Evolutionary conservation across 352 stramenopile species (phyloP).

Genomic region (Globisporangium megalacanthum): DNA sequence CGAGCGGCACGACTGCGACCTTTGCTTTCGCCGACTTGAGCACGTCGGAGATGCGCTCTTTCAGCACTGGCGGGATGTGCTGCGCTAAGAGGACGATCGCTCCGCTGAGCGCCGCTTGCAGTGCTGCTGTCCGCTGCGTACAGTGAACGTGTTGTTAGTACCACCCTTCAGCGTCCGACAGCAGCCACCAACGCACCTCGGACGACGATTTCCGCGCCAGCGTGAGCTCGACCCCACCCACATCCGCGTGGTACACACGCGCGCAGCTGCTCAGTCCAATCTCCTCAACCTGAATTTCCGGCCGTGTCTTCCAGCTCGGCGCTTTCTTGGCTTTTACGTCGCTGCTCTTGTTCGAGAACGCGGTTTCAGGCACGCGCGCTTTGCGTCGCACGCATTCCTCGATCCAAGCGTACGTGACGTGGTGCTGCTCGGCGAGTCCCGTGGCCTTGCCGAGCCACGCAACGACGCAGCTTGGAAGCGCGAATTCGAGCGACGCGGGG

Average conservation of each 20-base stretch:
- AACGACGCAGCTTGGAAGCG: conserved; percentile 51
- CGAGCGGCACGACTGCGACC: conserved; percentile 70
- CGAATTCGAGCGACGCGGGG: conserved; percentile 29
- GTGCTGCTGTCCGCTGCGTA: conserved; percentile 38
- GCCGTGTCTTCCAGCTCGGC: conserved; percentile 43
- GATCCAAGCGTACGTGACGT: conserved; percentile 78
- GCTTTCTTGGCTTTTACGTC: conserved; percentile 4
- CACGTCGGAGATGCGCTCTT: conserved; percentile 56
- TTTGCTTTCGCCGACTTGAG: conserved; percentile 71
- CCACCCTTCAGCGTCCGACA: neutral
- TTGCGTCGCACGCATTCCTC: conserved; percentile 70
- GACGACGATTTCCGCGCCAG: conserved; percentile 39
- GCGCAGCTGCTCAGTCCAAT: conserved; percentile 34
- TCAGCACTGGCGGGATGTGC: conserved; percentile 61
- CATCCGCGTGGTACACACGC: conserved; percentile 43
- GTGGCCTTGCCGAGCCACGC: conserved; percentile 47
- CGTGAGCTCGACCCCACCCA: conserved; percentile 33
- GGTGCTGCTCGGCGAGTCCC: conserved; percentile 44
- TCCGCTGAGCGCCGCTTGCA: conserved; percentile 47
- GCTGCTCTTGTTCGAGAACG: conserved; percentile 25
- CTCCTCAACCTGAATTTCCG: conserved; percentile 45
- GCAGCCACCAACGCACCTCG: conserved; percentile 21
- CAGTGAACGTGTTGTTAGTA: neutral
- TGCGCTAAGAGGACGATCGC: conserved; percentile 70
- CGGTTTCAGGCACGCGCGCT: conserved; percentile 41